Conservation (phyloP, 106 monocot species). For the Vanilla planifolia region DNA sequence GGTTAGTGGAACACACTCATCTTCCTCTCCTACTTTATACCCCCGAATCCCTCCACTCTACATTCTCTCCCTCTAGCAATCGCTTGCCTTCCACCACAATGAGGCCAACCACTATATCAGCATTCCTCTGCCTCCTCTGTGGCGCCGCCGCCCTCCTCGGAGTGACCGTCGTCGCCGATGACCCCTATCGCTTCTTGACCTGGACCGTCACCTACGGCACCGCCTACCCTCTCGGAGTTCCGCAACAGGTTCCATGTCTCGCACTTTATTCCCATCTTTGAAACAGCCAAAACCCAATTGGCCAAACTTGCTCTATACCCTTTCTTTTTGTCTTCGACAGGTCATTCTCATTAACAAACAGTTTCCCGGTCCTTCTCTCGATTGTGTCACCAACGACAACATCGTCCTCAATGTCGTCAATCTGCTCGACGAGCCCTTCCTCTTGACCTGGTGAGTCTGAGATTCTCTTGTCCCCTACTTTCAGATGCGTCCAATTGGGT, state of each 20-base stretch:
- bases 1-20: background rate
- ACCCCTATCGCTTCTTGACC: constrained; percentile 57
- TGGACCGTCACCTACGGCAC: constrained; percentile 48
- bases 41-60: background rate
- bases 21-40: constrained; percentile 1
- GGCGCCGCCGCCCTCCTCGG: background rate
- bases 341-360: constrained; percentile 75
- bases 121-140: constrained; percentile 3
- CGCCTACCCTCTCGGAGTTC: constrained; percentile 48
- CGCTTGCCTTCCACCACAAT: background rate
- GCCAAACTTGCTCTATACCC: background rate
- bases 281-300: background rate
- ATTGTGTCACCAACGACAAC: constrained; percentile 69
- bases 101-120: background rate
- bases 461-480: no score
- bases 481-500: no score
- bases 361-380: constrained; percentile 65
- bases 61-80: background rate
- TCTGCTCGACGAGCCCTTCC: constrained; percentile 56
- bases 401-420: constrained; percentile 70
- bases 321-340: constrained; percentile 18
- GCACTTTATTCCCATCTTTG: background rate
- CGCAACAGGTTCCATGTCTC: constrained; percentile 30
- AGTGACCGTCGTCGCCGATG: constrained; percentile 17
- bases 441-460: constrained; percentile 43